Conservation (phyloP, 2,329 filamentous ascomycete species). For the Xenosphaeropsis pyriputrescens region DNA sequence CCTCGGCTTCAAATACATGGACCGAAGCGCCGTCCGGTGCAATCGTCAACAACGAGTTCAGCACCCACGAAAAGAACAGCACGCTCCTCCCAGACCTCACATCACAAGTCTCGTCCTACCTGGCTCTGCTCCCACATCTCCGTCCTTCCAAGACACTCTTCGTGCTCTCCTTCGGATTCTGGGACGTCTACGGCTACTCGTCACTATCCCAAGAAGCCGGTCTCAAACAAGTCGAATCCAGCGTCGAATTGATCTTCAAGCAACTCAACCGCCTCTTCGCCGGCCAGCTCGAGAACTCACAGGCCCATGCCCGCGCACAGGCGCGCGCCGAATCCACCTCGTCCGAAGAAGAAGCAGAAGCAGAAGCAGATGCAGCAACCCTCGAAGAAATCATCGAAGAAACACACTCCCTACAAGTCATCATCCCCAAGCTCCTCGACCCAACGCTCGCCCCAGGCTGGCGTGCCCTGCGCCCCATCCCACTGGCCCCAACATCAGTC, state of each 20-base stretch:
- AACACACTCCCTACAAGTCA: slow-evolving; percentile 26
- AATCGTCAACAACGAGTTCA: slow-evolving; percentile 1
- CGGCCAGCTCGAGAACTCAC: background rate
- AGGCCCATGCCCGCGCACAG: background rate
- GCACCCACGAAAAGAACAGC: background rate
- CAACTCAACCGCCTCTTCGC: slow-evolving; percentile 14
- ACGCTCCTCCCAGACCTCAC: slow-evolving; percentile 12
- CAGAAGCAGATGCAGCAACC: background rate
- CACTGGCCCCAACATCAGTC: slow-evolving; percentile 28
- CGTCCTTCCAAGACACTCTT: slow-evolving; percentile 11
- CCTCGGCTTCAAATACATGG: slow-evolving; percentile 7
- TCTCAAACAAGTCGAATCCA: slow-evolving; percentile 6
- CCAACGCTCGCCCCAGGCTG: slow-evolving; percentile 39
- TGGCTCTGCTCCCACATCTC: slow-evolving; percentile 8
- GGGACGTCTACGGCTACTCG: slow-evolving; percentile 17
- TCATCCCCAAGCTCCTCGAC: slow-evolving; percentile 37
- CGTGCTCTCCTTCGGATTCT: slow-evolving; percentile 16
- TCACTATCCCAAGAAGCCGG: slow-evolving; percentile 7
- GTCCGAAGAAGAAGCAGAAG: background rate
- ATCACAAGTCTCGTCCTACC: slow-evolving; percentile 12
- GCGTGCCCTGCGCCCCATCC: slow-evolving; percentile 24
- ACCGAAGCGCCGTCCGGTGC: slow-evolving; percentile 9
- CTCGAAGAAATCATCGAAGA: background rate
- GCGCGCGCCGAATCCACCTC: background rate
- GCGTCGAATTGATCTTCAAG: slow-evolving; percentile 11